phyloP scores from a whole-genome alignment of 2,329 filamentous ascomycete species.

The Xylaria sp. region DNA sequence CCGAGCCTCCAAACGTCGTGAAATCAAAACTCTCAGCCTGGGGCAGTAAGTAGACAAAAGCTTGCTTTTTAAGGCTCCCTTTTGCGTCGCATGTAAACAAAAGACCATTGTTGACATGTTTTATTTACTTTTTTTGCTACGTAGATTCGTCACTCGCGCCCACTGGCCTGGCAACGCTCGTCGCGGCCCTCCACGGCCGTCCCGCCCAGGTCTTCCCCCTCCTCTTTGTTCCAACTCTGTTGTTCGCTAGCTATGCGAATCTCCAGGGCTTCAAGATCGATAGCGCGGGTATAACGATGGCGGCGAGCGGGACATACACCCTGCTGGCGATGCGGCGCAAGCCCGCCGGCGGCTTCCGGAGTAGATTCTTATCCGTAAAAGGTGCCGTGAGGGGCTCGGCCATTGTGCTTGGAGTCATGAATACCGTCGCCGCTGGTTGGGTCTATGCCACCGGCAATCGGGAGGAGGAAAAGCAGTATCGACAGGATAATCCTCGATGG shows the following conservation, averaged over 20 bases:
- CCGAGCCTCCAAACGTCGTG: slow-evolving; percentile 32
- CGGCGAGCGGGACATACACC: slow-evolving; percentile 54
- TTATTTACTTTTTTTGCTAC: not conserved
- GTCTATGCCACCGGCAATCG: slow-evolving; percentile 49
- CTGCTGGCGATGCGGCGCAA: slow-evolving; percentile 48
- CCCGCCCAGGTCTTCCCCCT: slow-evolving; percentile 49
- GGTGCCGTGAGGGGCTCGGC: slow-evolving; percentile 48
- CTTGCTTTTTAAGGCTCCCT: not conserved
- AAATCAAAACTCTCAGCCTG: slow-evolving; percentile 39
- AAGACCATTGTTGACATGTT: not conserved
- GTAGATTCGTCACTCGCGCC: slow-evolving; percentile 51
- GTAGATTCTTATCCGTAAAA: slow-evolving; percentile 41
- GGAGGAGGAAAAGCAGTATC: slow-evolving; percentile 43
- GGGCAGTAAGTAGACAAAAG: slow-evolving; percentile 42
- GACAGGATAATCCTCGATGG: slow-evolving; percentile 49
- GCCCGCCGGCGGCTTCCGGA: slow-evolving; percentile 31
- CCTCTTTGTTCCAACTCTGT: slow-evolving; percentile 46
- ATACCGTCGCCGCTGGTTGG: slow-evolving; percentile 46
- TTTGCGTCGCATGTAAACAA: not conserved
- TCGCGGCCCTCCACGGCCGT: slow-evolving; percentile 51
- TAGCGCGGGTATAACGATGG: slow-evolving; percentile 50
- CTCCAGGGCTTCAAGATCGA: slow-evolving; percentile 55
- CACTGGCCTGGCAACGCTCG: slow-evolving; percentile 51
- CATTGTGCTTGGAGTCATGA: slow-evolving; percentile 45
- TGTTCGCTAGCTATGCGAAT: slow-evolving; percentile 55